Base-by-base conservation (phyloP, 164 flowering plant species). In the Tetracentron sinense region DNA sequence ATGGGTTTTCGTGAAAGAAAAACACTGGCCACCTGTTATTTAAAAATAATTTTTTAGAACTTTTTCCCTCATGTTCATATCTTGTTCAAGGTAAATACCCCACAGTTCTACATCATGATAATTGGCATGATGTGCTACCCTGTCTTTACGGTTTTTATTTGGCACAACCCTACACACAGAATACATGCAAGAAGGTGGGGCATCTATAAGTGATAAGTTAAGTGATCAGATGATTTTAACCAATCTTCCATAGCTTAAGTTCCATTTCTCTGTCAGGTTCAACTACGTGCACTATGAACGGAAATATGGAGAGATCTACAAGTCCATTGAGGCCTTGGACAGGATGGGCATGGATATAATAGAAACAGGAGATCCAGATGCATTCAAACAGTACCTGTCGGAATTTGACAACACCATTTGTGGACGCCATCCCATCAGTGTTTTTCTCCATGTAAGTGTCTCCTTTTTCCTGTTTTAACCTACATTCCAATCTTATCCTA, bases 311-410 rank as follows among this genome's bases (percentile, higher is more conserved):
- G 76, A 88, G 55, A 92, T 95, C 67, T 63, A 90, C 87, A 82
- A 90, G 63, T 88, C 99, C 8, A 95, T 95, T 63, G 99, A 95
- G 66, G 88, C 92, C 17, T 73, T 95, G 78, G 97, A 92, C 68
- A 75, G 71, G 61, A 90, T 85, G 94, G 99, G 99, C 61, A 95
- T 95, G 99, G 97, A 95, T 38, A 84, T 87, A 31, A 87, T 95
- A 56, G 97, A 95, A 76, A 83, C 89, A 0, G 96, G 97, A 53
- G 97, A 92, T 74, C 80, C 97, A 22, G 89, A 90, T 76, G 79
- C 83, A 50, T 95, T 95, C 81, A 87, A 90, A 66, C 29, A 75
- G 42, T 95, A 95, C 62, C 72, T 92, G 44, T 63, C 50, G 63
- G 86, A 92, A 68, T 90, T 72, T 29, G 89, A 88, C 38, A 95